Conservation (phyloP, 306 rosid species). For the Gynostemma pentaphyllum region DNA sequence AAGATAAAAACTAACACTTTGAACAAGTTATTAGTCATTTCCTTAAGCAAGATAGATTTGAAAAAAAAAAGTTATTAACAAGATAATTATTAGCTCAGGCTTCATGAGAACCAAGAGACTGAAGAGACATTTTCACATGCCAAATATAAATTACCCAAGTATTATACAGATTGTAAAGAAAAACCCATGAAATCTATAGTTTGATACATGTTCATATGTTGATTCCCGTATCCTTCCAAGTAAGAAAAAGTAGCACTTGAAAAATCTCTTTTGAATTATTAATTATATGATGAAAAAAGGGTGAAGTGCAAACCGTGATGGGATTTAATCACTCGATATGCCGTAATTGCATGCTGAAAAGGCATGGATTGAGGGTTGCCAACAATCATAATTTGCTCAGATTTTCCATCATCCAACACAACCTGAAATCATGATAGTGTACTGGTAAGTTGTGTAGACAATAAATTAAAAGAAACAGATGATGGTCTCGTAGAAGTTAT, state of each 20-base stretch:
- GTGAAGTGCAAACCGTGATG: conserved; percentile 45
- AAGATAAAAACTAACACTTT: background rate
- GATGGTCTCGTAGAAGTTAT: no score
- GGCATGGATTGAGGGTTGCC: conserved; percentile 27
- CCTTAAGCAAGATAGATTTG: background rate
- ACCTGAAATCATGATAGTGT: conserved; percentile 39
- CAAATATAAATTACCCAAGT: background rate
- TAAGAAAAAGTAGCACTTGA: background rate
- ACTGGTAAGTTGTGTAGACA: background rate
- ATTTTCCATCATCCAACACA: conserved; percentile 71
- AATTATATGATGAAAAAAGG: background rate
- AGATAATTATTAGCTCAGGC: background rate
- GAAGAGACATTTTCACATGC: background rate
- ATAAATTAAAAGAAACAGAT: background rate
- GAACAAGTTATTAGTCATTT: background rate
- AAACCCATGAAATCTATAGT: background rate
- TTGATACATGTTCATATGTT: background rate
- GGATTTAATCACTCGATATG: conserved; percentile 59
- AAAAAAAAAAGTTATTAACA: background rate
- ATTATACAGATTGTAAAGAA: background rate
- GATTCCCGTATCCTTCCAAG: background rate
- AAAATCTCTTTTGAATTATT: background rate
- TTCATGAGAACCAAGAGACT: background rate
- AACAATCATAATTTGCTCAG: conserved; percentile 54
- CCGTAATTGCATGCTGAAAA: conserved; percentile 70